phyloP scores from a whole-genome alignment of 208 protist species.

The Blastocrithidia nonstop region DNA sequence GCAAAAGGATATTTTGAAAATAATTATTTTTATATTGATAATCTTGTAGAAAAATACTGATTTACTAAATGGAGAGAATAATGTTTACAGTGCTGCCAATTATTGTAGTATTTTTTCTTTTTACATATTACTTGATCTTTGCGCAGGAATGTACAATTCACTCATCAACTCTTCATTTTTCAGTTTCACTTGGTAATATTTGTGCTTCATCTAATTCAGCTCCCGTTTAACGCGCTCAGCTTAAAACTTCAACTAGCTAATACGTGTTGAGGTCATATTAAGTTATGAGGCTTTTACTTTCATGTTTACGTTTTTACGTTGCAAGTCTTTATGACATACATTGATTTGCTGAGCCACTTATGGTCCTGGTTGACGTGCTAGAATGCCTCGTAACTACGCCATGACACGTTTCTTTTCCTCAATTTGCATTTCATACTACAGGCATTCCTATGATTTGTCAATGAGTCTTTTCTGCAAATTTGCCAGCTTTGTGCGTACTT shows the following conservation, averaged over 20 bases:
- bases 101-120: not conserved
- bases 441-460: conserved; percentile 93
- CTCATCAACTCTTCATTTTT: conserved; percentile 35
- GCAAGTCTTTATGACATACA: conserved; percentile 84
- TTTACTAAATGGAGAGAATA: too few species aligned
- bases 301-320: conserved; percentile 87
- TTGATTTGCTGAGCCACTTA: conserved; percentile 92
- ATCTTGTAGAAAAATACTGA: too few species aligned
- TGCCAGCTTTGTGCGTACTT: conserved; percentile 92
- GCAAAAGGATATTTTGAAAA: too few species aligned
- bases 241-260: conserved; percentile 88
- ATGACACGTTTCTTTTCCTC: conserved; percentile 93
- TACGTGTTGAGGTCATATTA: conserved; percentile 77
- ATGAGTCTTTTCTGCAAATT: conserved; percentile 93
- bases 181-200: conserved; percentile 90
- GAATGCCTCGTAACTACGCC: conserved; percentile 87
- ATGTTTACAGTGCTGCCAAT: too few species aligned
- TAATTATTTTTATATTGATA: too few species aligned
- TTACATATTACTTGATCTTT: not conserved
- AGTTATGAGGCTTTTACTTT: conserved; percentile 84
- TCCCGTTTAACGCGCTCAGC: conserved; percentile 84
- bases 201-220: conserved; percentile 88
- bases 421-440: conserved; percentile 90
- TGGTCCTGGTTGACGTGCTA: conserved; percentile 89
- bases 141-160: not conserved